Evolutionary conservation across 148 eudicot genomes (phyloP), one percentile per base, ranked within the genome.

Genomic region (Nepenthes gracilis): DNA sequence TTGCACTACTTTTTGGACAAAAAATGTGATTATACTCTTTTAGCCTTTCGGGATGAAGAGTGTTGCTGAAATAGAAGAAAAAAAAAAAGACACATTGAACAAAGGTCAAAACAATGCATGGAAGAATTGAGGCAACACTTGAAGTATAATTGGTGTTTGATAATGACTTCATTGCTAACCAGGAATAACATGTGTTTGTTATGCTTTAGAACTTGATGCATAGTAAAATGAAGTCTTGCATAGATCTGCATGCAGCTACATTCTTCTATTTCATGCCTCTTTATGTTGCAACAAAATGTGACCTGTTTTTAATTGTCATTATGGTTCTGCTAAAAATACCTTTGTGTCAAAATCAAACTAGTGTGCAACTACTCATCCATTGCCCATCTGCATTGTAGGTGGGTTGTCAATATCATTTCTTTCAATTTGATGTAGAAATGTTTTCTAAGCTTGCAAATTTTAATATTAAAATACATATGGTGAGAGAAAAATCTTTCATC

Each of bases 111-210:
- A 64, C 80, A 82, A 61, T 66, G 75, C 80, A 84, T 71, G 67
- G 88, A 84, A 77, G 95, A 89, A 74, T 77, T 87, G 45, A 74
- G 58, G 62, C 72, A 79, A 72, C 55, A 74, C 40, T 63, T 80
- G 72, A 70, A 70, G 61, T 70, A 58, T 23, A 0, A 23, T 23
- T 23, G 23, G 23, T 23, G 23, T 23, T 23, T 23, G 23, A 23
- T 23, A 23, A 23, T 23, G 23, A 23, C 23, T 23, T 23, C 23
- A 23, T 23, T 23, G 23, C 23, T 55, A 66, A 84, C 54, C 83
- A 83, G 82, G 97, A 86, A 68, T 96, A 89, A 67, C 92, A 89
- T 68, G 74, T 75, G 65, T 67, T 43, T 79, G 85, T 96, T 93
- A 86, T 62, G 85, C 23, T 50, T 58, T 47, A 43, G 58, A 58